A percentile compares a stretch with the other conserved stretches of the same genome.
Evolutionary conservation across 2,329 filamentous ascomycete genomes (phyloP).

Genomic region (Ceratocystiopsis sp.): DNA sequence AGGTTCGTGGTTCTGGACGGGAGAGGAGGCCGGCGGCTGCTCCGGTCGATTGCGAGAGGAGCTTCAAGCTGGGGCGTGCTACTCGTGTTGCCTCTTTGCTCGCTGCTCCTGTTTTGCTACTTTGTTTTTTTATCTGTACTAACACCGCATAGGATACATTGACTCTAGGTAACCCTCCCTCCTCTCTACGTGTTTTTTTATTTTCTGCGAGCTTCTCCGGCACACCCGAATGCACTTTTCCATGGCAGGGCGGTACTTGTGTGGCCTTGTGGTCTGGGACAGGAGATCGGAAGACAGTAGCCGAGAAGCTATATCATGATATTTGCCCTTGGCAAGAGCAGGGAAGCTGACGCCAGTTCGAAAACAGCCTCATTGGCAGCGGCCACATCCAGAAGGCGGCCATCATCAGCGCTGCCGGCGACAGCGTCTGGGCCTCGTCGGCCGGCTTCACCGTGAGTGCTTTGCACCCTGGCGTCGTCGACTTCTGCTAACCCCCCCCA

Average conservation of each 20-base stretch:
- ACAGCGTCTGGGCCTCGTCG: conserved; percentile 62
- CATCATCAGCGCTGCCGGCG: conserved; percentile 67
- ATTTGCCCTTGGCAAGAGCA: background rate
- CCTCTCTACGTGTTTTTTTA: background rate
- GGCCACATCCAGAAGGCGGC: conserved; percentile 70
- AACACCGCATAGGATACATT: conserved; percentile 5
- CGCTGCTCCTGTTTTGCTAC: too few relatives aligned
- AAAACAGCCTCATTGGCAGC: conserved; percentile 55
- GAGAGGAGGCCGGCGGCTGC: too few relatives aligned
- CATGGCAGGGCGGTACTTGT: background rate
- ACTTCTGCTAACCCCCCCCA: conserved; percentile 12
- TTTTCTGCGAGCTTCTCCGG: too few relatives aligned
- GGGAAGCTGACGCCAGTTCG: background rate
- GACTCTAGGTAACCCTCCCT: conserved; percentile 8
- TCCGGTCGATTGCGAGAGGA: too few relatives aligned
- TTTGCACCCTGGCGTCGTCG: background rate
- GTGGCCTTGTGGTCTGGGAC: too few relatives aligned
- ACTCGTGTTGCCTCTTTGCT: too few relatives aligned
- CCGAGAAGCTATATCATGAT: background rate
- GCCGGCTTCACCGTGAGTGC: conserved; percentile 52
- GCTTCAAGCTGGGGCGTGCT: too few relatives aligned
- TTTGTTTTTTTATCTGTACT: too few relatives aligned
- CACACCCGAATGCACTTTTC: too few relatives aligned
- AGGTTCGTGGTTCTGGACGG: too few relatives aligned
- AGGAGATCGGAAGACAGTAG: background rate